These are phyloP conservation scores for Eutypa lata DNA, from an alignment of 2,329 filamentous ascomycete species.

Conservation along the genomic window DNA sequence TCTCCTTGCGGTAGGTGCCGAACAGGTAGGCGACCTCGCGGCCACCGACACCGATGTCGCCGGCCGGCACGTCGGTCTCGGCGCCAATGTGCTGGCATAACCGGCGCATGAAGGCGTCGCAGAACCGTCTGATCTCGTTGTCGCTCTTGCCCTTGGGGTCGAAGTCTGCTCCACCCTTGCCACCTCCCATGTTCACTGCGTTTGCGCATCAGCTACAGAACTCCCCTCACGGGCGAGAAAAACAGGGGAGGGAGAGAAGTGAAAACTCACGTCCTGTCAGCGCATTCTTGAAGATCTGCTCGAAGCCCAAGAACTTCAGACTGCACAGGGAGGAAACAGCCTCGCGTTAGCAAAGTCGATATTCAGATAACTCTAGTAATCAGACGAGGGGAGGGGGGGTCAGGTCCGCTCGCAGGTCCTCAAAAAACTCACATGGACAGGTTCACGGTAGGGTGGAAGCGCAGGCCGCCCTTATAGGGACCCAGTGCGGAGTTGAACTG, in stretches of 20 bases:
- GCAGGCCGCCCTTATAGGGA: slow-evolving; percentile 95
- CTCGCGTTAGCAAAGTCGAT: slow-evolving; percentile 26
- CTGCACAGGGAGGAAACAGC: slow-evolving; percentile 32
- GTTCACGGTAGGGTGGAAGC: slow-evolving; percentile 90
- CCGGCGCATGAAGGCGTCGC: slow-evolving; percentile 93
- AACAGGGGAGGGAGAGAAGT: not conserved
- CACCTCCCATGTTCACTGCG: slow-evolving; percentile 87
- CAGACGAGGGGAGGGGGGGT: no score
- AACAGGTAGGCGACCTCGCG: slow-evolving; percentile 96
- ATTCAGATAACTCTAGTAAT: no score
- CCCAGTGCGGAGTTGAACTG: slow-evolving; percentile 98
- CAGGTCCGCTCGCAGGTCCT: no score
- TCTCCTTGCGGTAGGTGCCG: slow-evolving; percentile 84
- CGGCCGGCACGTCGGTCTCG: slow-evolving; percentile 92
- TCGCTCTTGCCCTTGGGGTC: slow-evolving; percentile 98
- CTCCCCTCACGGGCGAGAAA: slow-evolving; percentile 2
- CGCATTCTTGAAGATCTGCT: slow-evolving; percentile 99
- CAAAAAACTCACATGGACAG: slow-evolving; percentile 58
- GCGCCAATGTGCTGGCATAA: slow-evolving; percentile 94
- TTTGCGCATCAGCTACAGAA: slow-evolving; percentile 17
- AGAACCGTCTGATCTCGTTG: slow-evolving; percentile 96
- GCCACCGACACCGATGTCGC: slow-evolving; percentile 90
- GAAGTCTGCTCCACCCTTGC: slow-evolving; percentile 97
- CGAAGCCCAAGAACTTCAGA: slow-evolving; percentile 97
- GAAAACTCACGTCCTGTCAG: slow-evolving; percentile 77